Evolutionary conservation across 768 basidiomycete genomes (phyloP).

Genomic region (Terana coerulea): DNA sequence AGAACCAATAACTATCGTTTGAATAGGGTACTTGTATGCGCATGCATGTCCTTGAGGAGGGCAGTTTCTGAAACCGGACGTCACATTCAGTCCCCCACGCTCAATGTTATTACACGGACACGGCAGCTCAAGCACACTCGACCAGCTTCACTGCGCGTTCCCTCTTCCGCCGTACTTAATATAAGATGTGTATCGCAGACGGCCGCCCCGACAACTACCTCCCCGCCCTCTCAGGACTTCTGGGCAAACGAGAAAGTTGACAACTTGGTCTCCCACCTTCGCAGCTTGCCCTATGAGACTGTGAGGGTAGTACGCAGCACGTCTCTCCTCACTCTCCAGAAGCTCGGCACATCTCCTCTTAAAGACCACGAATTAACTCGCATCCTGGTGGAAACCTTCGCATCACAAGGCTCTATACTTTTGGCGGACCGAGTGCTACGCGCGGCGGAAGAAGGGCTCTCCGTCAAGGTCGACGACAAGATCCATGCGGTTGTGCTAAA

Average conservation of each 20-base stretch:
- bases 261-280: too few relatives aligned
- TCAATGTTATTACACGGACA: too few relatives aligned
- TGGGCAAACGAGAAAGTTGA: neutral
- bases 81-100: too few relatives aligned
- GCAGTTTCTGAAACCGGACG: constrained; percentile 20
- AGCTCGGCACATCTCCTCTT: too few relatives aligned
- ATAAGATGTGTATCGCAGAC: too few relatives aligned
- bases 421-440: neutral
- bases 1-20: neutral
- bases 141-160: too few relatives aligned
- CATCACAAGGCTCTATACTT: neutral
- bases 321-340: too few relatives aligned
- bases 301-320: too few relatives aligned
- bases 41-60: constrained; percentile 63
- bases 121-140: too few relatives aligned
- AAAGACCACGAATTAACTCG: too few relatives aligned
- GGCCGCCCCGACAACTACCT: neutral
- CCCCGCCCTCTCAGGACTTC: neutral
- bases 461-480: constrained; percentile 12
- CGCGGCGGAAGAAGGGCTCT: neutral
- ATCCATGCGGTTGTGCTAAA: constrained; percentile 48
- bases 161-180: too few relatives aligned
- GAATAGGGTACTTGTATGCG: constrained; percentile 20
- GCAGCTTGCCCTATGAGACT: too few relatives aligned
- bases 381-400: neutral